These are phyloP conservation scores for Sambucus nigra DNA, from an alignment of 129 eudicot genomes.

Conservation along the genomic window DNA sequence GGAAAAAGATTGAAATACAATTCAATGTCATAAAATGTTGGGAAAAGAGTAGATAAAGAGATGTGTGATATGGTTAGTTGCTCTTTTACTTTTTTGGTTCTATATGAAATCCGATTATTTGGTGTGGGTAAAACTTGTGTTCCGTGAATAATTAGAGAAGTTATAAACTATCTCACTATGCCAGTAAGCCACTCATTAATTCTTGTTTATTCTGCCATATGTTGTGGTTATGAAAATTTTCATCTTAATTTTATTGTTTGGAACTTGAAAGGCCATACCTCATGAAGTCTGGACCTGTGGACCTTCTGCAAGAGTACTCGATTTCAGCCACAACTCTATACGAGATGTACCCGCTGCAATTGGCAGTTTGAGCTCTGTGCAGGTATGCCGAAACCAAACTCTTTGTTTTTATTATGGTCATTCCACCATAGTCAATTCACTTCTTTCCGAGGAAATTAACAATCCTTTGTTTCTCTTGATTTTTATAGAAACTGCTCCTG, in stretches of 20 bases:
- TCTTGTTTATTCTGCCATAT: too few relatives aligned
- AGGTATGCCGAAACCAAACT: conserved; percentile 47
- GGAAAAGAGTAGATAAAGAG: too few relatives aligned
- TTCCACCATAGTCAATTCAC: background rate
- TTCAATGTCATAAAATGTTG: too few relatives aligned
- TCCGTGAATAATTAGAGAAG: too few relatives aligned
- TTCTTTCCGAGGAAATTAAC: background rate
- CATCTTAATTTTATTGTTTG: conserved; percentile 15
- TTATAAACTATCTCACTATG: too few relatives aligned
- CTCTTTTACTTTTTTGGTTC: too few relatives aligned
- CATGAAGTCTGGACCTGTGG: conserved; percentile 79
- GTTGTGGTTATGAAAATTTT: conserved; percentile 7
- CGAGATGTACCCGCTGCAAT: conserved; percentile 50
- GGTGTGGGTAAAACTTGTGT: too few relatives aligned
- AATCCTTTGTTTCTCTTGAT: conserved; percentile 4
- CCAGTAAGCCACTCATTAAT: too few relatives aligned
- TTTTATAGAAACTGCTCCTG: conserved; percentile 62
- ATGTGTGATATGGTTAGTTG: too few relatives aligned
- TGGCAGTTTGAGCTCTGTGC: conserved; percentile 44
- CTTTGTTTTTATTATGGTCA: background rate
- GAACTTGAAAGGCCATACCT: conserved; percentile 52
- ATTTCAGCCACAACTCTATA: conserved; percentile 58
- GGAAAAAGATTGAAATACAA: too few relatives aligned
- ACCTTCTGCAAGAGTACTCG: conserved; percentile 72
- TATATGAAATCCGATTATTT: too few relatives aligned